Base-by-base conservation (phyloP, 2,329 filamentous ascomycete genomes). In the Aspergillus chevalieri region DNA sequence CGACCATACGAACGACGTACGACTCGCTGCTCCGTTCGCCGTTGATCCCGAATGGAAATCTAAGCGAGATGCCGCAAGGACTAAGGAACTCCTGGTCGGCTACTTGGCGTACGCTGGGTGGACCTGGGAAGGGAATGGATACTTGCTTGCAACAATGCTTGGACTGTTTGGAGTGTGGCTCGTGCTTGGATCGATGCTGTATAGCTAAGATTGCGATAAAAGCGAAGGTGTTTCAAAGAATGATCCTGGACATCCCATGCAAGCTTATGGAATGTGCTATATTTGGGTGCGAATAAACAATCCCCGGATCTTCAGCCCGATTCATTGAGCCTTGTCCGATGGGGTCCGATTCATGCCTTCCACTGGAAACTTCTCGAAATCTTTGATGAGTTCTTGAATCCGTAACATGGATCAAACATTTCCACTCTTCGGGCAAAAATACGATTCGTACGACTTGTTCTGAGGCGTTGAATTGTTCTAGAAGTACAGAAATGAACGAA, bases 41-140 rank as follows among this genome's bases (percentile, higher is more conserved):
- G 71, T 85, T 43, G 78, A 82, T 57, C 70, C 75, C 4, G 65
- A 76, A 34, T 87, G 82, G 83, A 75, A 71, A 59, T 59, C 67
- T 28, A 74, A 74, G 57, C 71, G 81, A 51, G 73, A 73, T 19
- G 66, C 68, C 41, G 84, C 83, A 7, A 74, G 82, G 48, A 71
- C 68, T 39, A 77, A 78, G 55, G 85, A 87, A 63, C 42, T 85
- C 22, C 58, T 79, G 19, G 78, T 85, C 2, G 85, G 85, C 9
- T 66, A 78, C 41, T 57, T 75, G 15, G 77, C 80, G 9, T 83
- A 83, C 61, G 62, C 85, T 24, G 70, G 59, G 15, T 55, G 72
- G 58, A 77, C 74, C 12, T 70, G 72, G 68, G 71, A 76, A 59
- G 74, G 74, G 3, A 72, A 71, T 47, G 65, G 63, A 6, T 48